These are phyloP conservation scores for Centrapalus pauciflorus DNA, from an alignment of 129 eudicot species.

Conservation along the genomic window DNA sequence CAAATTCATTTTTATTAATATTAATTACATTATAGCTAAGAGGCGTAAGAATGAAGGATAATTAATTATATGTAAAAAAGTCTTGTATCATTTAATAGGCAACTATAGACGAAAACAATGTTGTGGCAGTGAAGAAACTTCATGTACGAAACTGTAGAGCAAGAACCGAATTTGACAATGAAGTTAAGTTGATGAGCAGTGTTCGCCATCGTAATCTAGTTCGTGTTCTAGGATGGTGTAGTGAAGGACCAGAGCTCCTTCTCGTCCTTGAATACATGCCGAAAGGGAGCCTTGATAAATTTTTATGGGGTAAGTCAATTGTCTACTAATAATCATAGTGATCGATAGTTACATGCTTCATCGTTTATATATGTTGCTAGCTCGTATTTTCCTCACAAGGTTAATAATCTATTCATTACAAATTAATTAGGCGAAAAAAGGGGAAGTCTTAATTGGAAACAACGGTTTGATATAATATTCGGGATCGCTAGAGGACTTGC, in stretches of 20 bases:
- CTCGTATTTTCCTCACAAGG: background rate
- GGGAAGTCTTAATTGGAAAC: constrained; percentile 46
- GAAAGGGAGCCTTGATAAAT: constrained; percentile 59
- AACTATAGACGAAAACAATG: constrained; percentile 29
- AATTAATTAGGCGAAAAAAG: constrained; percentile 33
- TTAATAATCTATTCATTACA: background rate
- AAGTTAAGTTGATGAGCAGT: constrained; percentile 52
- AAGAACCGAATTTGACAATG: constrained; percentile 44
- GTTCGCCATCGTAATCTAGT: constrained; percentile 59
- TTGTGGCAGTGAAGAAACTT: constrained; percentile 57
- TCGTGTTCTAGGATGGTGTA: constrained; percentile 52
- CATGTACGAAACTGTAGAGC: constrained; percentile 29
- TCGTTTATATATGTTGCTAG: background rate
- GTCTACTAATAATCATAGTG: background rate
- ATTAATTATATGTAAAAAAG: background rate
- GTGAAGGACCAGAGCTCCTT: constrained; percentile 44
- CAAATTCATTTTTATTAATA: too few species aligned
- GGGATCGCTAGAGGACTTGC: constrained; percentile 68
- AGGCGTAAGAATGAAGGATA: background rate
- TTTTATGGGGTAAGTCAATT: constrained; percentile 37
- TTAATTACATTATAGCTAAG: too few species aligned
- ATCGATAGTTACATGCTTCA: background rate
- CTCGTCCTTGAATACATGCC: constrained; percentile 58
- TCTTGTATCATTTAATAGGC: constrained; percentile 31
- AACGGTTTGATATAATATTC: constrained; percentile 43